Percentiles rank a stretch among this genome's conserved stretches.
Conservation (phyloP, 768 basidiomycete species). For the Boletus patriciae region DNA sequence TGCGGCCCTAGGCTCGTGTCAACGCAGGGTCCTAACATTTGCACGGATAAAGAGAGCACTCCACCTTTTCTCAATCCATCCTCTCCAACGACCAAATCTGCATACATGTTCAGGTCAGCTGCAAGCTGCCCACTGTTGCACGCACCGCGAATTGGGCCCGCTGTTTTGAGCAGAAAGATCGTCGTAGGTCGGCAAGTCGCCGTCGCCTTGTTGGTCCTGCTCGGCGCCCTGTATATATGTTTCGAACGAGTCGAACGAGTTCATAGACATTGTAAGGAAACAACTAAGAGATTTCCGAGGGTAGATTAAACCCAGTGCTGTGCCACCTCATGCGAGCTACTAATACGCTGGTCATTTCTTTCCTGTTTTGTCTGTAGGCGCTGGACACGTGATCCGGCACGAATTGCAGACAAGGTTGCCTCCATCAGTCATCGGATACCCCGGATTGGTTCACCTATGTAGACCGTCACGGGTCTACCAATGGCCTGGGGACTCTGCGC, state of each 20-base stretch:
- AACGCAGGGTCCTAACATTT: not conserved
- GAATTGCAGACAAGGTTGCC: too few species aligned
- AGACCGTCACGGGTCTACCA: too few species aligned
- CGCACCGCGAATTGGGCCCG: conserved; percentile 73
- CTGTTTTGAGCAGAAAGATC: conserved; percentile 75
- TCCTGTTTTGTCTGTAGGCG: too few species aligned
- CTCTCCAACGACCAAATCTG: conserved; percentile 84
- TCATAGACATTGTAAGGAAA: conserved; percentile 17
- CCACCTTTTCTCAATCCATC: conserved; percentile 88
- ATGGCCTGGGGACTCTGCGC: too few species aligned
- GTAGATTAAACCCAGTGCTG: not conserved
- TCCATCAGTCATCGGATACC: too few species aligned
- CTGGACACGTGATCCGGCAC: too few species aligned
- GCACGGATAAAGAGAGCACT: conserved; percentile 4
- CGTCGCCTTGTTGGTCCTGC: conserved; percentile 43
- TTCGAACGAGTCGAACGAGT: conserved; percentile 27
- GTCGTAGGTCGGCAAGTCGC: conserved; percentile 75
- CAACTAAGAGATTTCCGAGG: not conserved
- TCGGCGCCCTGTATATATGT: conserved; percentile 36
- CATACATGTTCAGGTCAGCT: not conserved
- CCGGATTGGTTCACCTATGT: too few species aligned
- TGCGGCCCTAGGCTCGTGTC: conserved; percentile 58
- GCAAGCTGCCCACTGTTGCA: conserved; percentile 5
- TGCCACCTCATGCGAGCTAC: too few species aligned
- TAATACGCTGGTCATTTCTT: too few species aligned